Base-by-base conservation (phyloP, 495 filamentous ascomycete genomes). In the Immersiella caudata region DNA sequence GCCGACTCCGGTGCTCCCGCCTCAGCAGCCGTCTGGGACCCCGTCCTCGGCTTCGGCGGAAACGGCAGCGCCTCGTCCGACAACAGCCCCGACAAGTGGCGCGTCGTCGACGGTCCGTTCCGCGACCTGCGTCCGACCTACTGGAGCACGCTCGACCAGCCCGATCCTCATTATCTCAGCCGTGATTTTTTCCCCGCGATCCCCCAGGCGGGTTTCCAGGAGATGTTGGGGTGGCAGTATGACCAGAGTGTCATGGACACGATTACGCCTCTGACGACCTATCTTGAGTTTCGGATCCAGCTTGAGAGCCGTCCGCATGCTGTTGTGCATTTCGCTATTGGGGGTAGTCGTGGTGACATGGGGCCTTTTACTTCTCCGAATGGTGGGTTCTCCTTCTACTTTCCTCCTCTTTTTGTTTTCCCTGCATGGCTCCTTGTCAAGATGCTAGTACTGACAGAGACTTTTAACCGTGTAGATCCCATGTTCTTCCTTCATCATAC, bases 401-500 rank as follows among this genome's bases (percentile, higher is more conserved):
- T 24, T 0, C 11, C 20, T 18, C 12, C 16, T 7, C 9, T 25
- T 1, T 0, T 46, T 46, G 2, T 46, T 46, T 6, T 14, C 2
- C 16, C 4, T 5, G 40, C 14, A 14, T 46, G 9, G 2, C 2
- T 46, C 14, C 16, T 46, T 46, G 5, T 46, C 3, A 3, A 33
- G 29, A 33, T 8, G 8, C 29, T 33, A 33, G 29, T 49, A 22
- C 60, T 63, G 20, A 63, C 59, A 40, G 25, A 0, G 20, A 11
- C 14, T 20, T 18, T 46, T 18, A 2, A 2, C 40, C 6, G 14
- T 18, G 6, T 49, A 63, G 61, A 63, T 18, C 61, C 61, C 8
- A 16, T 63, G 12, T 63, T 63, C 49, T 63, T 63, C 61, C 61
- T 63, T 6, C 61, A 63, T 16, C 61, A 63, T n/a, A 63, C 61